Conservation (phyloP, 345 rosid genomes). For the Triadica sebifera region DNA sequence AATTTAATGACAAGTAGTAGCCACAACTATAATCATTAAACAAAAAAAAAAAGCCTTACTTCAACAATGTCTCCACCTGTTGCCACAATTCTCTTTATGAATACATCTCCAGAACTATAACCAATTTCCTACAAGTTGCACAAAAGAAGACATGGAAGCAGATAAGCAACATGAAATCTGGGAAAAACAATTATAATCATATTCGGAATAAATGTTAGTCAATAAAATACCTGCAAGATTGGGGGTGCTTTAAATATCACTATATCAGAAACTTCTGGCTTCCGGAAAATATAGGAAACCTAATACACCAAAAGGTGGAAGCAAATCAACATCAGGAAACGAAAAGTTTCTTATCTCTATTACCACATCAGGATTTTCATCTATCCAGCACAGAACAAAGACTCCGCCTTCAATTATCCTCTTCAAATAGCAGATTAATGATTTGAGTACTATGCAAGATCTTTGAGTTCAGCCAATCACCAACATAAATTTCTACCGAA, state of each 20-base stretch:
- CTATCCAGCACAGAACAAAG: background rate
- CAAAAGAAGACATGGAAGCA: constrained; percentile 15
- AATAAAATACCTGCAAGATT: constrained; percentile 48
- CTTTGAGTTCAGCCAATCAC: background rate
- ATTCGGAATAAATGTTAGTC: background rate
- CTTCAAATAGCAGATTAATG: background rate
- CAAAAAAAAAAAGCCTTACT: constrained; percentile 47
- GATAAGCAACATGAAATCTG: constrained; percentile 12
- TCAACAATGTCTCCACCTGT: constrained; percentile 82
- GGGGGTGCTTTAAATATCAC: constrained; percentile 92
- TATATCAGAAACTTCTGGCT: constrained; percentile 81
- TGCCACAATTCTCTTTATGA: constrained; percentile 90
- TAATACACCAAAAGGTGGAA: constrained; percentile 24
- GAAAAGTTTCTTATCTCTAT: background rate
- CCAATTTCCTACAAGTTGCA: constrained; percentile 54
- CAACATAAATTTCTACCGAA: background rate
- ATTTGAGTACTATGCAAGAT: background rate
- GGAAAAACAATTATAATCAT: background rate
- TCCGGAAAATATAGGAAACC: constrained; percentile 79
- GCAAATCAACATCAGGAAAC: background rate
- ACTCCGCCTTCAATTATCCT: background rate
- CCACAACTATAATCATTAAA: constrained; percentile 14
- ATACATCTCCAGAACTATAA: constrained; percentile 59
- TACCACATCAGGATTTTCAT: background rate
- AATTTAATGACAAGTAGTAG: background rate